Base-by-base conservation (phyloP, 148 eudicot genomes). In the Fagopyrum esculentum region DNA sequence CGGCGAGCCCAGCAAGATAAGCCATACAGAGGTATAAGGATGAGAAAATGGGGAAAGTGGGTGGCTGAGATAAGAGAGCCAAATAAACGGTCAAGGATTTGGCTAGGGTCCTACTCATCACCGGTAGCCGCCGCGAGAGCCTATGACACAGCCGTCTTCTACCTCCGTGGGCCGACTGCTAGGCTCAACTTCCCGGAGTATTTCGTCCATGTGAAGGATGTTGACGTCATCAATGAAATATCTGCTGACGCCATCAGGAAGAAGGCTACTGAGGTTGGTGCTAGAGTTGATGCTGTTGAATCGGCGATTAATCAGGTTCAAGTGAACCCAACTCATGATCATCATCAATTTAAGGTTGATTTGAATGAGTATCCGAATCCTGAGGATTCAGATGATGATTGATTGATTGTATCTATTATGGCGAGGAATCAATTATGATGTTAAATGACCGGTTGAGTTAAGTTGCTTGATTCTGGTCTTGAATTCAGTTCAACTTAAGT, bases 11-110 rank as follows among this genome's bases (percentile, higher is more conserved):
- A 61, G 6, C 56, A 63, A 19, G 88, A 91, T 76, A 90, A 87
- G 78, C 93, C 85, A 0, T 94, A 90, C 83, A 88, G 85, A 52
- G 98, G 97, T 13, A 94, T 94, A 76, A 76, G 98, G 81, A 94
- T 94, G 98, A 81, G 98, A 45, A 94, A 91, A 88, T 93, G 98
- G 98, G 98, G 98, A 0, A 93, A 93, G 69, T 93, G 98, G 98
- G 98, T 93, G 0, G 98, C 98, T 0, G 98, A 94, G 83, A 94
- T 94, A 12, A 45, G 98, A 48, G 97, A 94, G 64, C 98, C 98
- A 0, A 94, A 94, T 80, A 94, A 94, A 71, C 84, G 98, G 7
- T 86, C 98, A 0, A 76, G 98, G 9, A 91, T 94, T 0, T 91
- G 98, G 98, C 72, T 94, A 0, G 98, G 98, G 1, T 91, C 97